Percentiles rank a stretch among this genome's conserved stretches.
Evolutionary conservation across 176 grass and related monocot species (phyloP).

Genomic region (Melocanna baccifera): DNA sequence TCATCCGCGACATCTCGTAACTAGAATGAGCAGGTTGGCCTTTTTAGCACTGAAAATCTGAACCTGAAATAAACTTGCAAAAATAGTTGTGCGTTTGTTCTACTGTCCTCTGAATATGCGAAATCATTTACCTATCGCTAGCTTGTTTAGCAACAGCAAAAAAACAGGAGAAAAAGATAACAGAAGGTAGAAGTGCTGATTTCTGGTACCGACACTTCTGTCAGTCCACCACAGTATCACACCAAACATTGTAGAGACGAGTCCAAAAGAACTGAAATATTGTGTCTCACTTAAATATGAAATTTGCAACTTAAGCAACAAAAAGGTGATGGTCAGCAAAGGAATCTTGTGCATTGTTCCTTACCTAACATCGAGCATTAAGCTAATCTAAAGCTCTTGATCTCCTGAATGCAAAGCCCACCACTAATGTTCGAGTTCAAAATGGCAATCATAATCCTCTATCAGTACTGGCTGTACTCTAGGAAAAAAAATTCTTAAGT

Average conservation of each 20-base stretch:
- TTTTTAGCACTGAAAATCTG: background rate
- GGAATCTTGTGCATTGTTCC: background rate
- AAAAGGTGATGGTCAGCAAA: background rate
- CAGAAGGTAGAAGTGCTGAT: background rate
- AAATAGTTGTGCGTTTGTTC: background rate
- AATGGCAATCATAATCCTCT: background rate
- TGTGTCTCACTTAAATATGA: background rate
- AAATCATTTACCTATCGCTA: background rate
- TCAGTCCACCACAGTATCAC: background rate
- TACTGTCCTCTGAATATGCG: background rate
- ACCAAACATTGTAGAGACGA: conserved; percentile 20
- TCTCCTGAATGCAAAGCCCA: background rate
- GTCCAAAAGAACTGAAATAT: background rate
- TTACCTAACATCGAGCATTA: background rate
- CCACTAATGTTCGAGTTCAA: background rate
- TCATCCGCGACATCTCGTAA: background rate
- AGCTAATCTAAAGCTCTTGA: background rate
- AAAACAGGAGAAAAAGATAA: background rate
- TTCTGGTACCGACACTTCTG: background rate
- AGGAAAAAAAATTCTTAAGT: background rate
- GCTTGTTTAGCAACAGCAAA: background rate
- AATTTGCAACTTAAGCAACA: conserved; percentile 2
- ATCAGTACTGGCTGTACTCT: background rate
- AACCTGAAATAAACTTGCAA: background rate
- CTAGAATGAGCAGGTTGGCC: background rate